phyloP scores from a whole-genome alignment of 164 flowering plant species.

The Chloranthus sessilifolius region DNA sequence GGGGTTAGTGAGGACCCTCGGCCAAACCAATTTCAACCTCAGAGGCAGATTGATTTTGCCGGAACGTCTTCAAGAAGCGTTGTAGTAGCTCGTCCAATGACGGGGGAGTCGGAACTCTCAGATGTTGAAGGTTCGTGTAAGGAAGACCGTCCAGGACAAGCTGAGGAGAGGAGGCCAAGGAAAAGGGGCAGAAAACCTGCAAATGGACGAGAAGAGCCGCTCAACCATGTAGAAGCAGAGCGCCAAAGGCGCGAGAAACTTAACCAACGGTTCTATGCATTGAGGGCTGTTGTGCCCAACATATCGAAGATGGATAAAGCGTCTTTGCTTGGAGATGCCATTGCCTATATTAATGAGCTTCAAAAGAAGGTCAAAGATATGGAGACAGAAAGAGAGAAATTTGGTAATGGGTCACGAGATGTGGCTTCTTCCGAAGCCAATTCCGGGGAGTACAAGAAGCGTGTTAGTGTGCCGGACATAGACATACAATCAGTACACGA shows the following conservation, averaged over 20 bases:
- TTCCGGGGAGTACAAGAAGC: conserved; percentile 18
- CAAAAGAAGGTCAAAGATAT: conserved; percentile 39
- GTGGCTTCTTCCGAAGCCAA: conserved; percentile 22
- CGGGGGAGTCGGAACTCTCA: conserved; percentile 66
- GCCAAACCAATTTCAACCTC: conserved; percentile 31
- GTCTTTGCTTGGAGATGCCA: conserved; percentile 49
- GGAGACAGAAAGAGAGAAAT: conserved; percentile 48
- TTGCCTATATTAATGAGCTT: conserved; percentile 45
- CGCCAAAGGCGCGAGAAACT: conserved; percentile 49
- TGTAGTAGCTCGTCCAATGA: conserved; percentile 23
- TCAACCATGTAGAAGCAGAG: conserved; percentile 86
- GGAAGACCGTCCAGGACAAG: conserved; percentile 42
- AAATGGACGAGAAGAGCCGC: conserved; percentile 92
- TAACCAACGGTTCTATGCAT: conserved; percentile 50
- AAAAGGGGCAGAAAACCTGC: conserved; percentile 97
- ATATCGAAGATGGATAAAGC: conserved; percentile 62
- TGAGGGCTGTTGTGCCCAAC: conserved; percentile 52
- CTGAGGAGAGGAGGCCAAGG: conserved; percentile 64
- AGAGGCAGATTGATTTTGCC: conserved; percentile 60
- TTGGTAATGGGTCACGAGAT: conserved; percentile 34
- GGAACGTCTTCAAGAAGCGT: conserved; percentile 46
- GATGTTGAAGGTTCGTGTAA: conserved; percentile 67
- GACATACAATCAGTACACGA: conserved; percentile 52
- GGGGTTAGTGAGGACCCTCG: conserved; percentile 43
- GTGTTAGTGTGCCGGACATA: conserved; percentile 26